Evolutionary conservation across 257 asterid species (phyloP).

Genomic region (Penstemon newberryi): DNA sequence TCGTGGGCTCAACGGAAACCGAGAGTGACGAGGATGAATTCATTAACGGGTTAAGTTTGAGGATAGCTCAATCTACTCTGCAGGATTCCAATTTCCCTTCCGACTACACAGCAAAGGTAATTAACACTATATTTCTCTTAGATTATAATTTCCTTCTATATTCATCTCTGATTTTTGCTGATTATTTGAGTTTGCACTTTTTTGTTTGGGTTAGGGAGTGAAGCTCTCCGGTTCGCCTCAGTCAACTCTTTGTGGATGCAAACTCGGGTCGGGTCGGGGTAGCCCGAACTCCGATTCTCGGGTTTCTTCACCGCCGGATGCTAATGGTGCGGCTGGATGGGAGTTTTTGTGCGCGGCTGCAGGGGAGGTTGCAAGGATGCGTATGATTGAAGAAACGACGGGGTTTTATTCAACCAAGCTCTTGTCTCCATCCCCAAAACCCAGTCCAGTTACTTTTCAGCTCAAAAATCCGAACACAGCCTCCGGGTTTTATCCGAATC

Average conservation of each 20-base stretch:
- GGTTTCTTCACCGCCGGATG: conserved; percentile 47
- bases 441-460: conserved; percentile 23
- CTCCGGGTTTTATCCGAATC: conserved; percentile 22
- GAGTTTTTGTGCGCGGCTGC: conserved; percentile 61
- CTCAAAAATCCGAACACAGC: conserved; percentile 10
- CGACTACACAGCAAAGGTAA: conserved; percentile 42
- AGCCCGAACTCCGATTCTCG: conserved; percentile 43
- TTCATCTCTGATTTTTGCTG: not conserved
- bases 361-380: conserved; percentile 57
- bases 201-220: conserved; percentile 31
- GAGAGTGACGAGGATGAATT: conserved; percentile 80
- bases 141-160: not conserved
- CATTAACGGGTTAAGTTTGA: conserved; percentile 46
- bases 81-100: conserved; percentile 25
- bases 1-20: conserved; percentile 50
- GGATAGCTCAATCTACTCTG: conserved; percentile 41
- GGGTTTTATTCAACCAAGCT: conserved; percentile 30
- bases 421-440: conserved; percentile 26
- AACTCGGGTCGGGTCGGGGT: conserved; percentile 44
- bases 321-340: conserved; percentile 32
- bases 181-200: not conserved
- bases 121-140: too few relatives aligned
- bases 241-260: conserved; percentile 62
- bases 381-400: conserved; percentile 40
- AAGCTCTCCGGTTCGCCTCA: conserved; percentile 70